A percentile compares a stretch with the other conserved stretches of the same genome.
Conservation (phyloP, 768 basidiomycete species). For the Pisolithus marmoratus region DNA sequence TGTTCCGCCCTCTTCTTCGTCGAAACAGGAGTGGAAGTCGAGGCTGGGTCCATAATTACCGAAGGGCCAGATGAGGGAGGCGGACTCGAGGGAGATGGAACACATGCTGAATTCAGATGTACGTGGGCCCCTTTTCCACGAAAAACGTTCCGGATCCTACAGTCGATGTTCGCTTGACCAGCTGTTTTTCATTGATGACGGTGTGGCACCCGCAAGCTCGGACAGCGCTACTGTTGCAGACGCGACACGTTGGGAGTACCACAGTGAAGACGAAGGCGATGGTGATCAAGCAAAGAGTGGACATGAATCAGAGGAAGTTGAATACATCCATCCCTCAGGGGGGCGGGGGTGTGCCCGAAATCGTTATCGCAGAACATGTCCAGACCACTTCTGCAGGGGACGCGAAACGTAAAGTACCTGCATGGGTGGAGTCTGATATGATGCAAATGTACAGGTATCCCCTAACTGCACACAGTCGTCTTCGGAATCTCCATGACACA, state of each 20-base stretch:
- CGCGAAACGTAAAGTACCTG: slow-evolving; percentile 44
- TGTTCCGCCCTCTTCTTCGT: slow-evolving; percentile 17
- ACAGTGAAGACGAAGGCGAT: slow-evolving; percentile 9
- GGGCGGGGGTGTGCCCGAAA: slow-evolving; percentile 5
- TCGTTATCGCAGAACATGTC: slow-evolving; percentile 5
- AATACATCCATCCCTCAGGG: slow-evolving; percentile 5
- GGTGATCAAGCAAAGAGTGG: slow-evolving; percentile 20
- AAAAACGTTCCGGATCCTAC: background rate
- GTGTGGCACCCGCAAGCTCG: slow-evolving; percentile 23
- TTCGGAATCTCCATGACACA: slow-evolving; percentile 80
- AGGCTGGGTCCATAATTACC: slow-evolving; percentile 23
- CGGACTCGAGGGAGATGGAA: slow-evolving; percentile 46
- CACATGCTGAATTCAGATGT: slow-evolving; percentile 75
- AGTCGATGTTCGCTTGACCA: slow-evolving; percentile 22
- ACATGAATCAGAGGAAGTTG: slow-evolving; percentile 10
- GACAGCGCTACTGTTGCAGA: slow-evolving; percentile 9
- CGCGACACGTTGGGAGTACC: slow-evolving; percentile 9
- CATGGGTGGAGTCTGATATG: slow-evolving; percentile 87
- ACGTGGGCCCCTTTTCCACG: slow-evolving; percentile 23
- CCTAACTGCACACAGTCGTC: slow-evolving; percentile 56
- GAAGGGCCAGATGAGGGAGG: slow-evolving; percentile 24
- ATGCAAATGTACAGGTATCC: slow-evolving; percentile 53
- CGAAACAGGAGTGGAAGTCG: slow-evolving; percentile 23
- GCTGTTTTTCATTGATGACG: slow-evolving; percentile 78
- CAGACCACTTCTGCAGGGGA: slow-evolving; percentile 12